Evolutionary conservation across 2,329 filamentous ascomycete genomes (phyloP).

Genomic region (Paracoccidioides brasiliensis): DNA sequence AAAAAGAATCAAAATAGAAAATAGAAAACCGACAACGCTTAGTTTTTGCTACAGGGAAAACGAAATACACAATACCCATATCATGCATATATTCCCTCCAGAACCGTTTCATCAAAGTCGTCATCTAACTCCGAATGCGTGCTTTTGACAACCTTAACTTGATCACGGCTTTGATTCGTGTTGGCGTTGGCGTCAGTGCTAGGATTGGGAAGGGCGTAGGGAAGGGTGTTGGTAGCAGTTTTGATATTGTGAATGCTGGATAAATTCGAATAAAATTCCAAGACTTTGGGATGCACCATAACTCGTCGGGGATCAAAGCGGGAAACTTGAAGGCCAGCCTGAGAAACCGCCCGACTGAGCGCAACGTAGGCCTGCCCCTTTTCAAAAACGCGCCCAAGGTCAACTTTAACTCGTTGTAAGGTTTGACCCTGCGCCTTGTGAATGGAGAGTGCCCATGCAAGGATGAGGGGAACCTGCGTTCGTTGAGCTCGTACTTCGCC

Average conservation of each 20-base stretch:
- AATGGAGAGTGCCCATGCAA: conserved; percentile 94
- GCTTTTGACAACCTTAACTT: background rate
- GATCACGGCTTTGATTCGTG: background rate
- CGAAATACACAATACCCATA: background rate
- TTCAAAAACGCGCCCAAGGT: conserved; percentile 84
- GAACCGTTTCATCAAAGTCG: background rate
- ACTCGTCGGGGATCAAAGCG: conserved; percentile 84
- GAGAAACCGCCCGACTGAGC: conserved; percentile 78
- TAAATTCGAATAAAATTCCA: conserved; percentile 72
- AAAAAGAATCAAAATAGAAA: background rate
- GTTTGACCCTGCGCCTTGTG: conserved; percentile 98
- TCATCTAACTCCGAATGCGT: background rate
- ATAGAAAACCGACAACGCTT: background rate
- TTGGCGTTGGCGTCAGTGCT: background rate
- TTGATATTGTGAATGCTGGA: conserved; percentile 52
- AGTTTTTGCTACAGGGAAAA: background rate
- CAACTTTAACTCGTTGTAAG: conserved; percentile 83
- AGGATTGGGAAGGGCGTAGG: background rate
- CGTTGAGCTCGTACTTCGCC: conserved; percentile 87
- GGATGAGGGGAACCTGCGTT: conserved; percentile 69
- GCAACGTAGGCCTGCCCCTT: conserved; percentile 97
- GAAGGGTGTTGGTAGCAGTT: background rate
- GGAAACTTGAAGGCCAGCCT: conserved; percentile 74
- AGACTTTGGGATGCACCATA: conserved; percentile 81
- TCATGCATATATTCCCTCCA: background rate